Base-by-base conservation (phyloP, 2,329 filamentous ascomycete genomes). In the Talaromyces marneffei region DNA sequence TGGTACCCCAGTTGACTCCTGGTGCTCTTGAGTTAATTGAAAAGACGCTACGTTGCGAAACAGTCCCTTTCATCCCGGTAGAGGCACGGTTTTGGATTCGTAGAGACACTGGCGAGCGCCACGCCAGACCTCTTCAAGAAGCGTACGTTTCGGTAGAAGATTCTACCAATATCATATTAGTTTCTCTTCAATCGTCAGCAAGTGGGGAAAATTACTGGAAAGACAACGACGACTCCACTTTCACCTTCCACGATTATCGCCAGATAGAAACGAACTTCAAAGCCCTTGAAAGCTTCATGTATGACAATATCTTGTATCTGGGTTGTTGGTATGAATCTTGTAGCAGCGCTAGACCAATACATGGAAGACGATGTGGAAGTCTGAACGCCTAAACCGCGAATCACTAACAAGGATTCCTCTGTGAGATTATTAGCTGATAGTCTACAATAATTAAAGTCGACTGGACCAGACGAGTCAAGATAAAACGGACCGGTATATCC, bases 271-370 rank as follows among this genome's bases (percentile, higher is more conserved):
- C 88, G 80, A 37, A 97, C 92, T 76, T 92, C 91, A 70, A 97
- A 96, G 0, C 92, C 92, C 61, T 85, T 86, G 75, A 97, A 97
- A 3, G 92, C 94, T 79, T 99, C 94, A 73, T 97, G 92, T 56
- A 99, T 90, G 59, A 97, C 85, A 61, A 99, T 88, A 73, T 99
- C 94, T 71, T 90, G 90, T 62, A 99, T 95, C 75, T 91, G 87
- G 48, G 89, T 90, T 0, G 93, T 96, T 0, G 94, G 93, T 62
- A 99, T 97, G 74, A 90, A 91, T 55, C 87, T 79, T n/a, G 86
- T 89, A 1, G 82, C 80, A 2, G 83, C 77, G 8, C 80, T 79
- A 39, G 82, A 81, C 6, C 92, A 80, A 69, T 90, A 91, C 8
- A 86, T 88, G 1, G 82, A 75, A 8, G 87, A 86, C 29, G 85